A percentile compares a stretch with the other conserved stretches of the same genome.
These are phyloP conservation scores for Cyathus olla DNA, from an alignment of 1,284 basidiomycete genomes.

Conservation along the genomic window DNA sequence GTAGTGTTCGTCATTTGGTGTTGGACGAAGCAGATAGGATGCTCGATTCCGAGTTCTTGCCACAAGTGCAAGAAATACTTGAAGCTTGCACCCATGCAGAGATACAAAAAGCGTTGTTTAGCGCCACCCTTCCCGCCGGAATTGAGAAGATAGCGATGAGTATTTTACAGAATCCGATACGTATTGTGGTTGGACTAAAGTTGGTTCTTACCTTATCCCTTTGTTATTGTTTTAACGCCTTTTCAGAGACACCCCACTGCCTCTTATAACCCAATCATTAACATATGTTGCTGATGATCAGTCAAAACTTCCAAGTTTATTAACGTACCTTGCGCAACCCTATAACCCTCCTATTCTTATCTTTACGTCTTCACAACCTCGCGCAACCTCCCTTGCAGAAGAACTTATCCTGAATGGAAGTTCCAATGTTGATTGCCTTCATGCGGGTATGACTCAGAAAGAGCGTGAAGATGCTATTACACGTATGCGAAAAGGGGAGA, in stretches of 20 bases:
- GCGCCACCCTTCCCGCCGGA: conserved; percentile 92
- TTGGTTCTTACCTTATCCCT: conserved; percentile 48
- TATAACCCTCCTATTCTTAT: conserved; percentile 94
- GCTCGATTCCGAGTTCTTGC: conserved; percentile 89
- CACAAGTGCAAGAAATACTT: conserved; percentile 91
- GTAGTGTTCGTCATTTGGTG: conserved; percentile 84
- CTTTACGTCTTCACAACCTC: conserved; percentile 93
- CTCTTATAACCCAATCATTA: conserved; percentile 87
- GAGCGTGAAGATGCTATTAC: conserved; percentile 89
- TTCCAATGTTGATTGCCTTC: conserved; percentile 92
- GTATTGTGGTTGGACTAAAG: conserved; percentile 96
- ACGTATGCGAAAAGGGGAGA: conserved; percentile 88
- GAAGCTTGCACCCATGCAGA: conserved; percentile 81
- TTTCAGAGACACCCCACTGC: conserved; percentile 87
- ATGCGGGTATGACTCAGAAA: conserved; percentile 88
- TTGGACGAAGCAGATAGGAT: conserved; percentile 95
- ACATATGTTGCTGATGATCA: conserved; percentile 94
- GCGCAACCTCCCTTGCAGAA: conserved; percentile 91
- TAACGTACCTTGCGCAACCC: conserved; percentile 84
- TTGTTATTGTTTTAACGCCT: conserved; percentile 1
- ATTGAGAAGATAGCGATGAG: conserved; percentile 90
- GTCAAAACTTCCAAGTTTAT: conserved; percentile 91
- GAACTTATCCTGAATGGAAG: conserved; percentile 88
- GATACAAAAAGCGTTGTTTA: conserved; percentile 92
- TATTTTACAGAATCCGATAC: conserved; percentile 86